Evolutionary conservation across 164 flowering plant species (phyloP).

Genomic region (Liquidambar formosana): DNA sequence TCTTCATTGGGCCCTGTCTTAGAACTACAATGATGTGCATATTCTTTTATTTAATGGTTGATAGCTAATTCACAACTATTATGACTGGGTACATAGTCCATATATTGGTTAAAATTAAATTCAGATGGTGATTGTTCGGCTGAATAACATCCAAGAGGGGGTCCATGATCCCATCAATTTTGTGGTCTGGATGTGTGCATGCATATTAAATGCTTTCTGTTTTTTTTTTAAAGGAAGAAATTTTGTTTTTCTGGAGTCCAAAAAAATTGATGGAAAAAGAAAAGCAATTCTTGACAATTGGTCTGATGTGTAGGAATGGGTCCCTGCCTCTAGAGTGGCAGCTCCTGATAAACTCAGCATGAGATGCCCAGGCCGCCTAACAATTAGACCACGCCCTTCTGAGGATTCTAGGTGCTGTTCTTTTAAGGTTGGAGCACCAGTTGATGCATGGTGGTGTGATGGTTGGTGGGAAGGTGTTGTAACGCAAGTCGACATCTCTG

Average conservation of each 20-base stretch:
- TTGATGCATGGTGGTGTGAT: constrained; percentile 87
- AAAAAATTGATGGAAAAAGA: background rate
- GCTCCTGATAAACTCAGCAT: constrained; percentile 71
- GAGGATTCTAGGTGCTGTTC: constrained; percentile 15
- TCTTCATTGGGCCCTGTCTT: background rate
- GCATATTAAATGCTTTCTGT: background rate
- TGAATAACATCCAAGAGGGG: too few species aligned
- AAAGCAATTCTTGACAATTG: background rate
- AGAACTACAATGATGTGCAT: too few species aligned
- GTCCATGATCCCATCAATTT: too few species aligned
- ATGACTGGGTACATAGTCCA: too few species aligned
- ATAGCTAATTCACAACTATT: too few species aligned
- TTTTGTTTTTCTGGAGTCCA: background rate
- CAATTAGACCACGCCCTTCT: constrained; percentile 56
- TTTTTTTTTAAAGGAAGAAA: background rate
- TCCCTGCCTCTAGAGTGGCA: constrained; percentile 61
- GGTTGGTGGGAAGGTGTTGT: constrained; percentile 97
- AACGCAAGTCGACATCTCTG: constrained; percentile 29
- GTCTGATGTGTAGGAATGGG: constrained; percentile 63
- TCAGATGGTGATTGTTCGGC: too few species aligned
- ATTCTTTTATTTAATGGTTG: too few species aligned
- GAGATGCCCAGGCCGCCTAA: constrained; percentile 63
- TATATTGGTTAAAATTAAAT: too few species aligned
- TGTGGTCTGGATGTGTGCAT: background rate
- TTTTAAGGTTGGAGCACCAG: constrained; percentile 57